Conservation (phyloP, 2,329 filamentous ascomycete genomes). For the Davidsoniella australis region DNA sequence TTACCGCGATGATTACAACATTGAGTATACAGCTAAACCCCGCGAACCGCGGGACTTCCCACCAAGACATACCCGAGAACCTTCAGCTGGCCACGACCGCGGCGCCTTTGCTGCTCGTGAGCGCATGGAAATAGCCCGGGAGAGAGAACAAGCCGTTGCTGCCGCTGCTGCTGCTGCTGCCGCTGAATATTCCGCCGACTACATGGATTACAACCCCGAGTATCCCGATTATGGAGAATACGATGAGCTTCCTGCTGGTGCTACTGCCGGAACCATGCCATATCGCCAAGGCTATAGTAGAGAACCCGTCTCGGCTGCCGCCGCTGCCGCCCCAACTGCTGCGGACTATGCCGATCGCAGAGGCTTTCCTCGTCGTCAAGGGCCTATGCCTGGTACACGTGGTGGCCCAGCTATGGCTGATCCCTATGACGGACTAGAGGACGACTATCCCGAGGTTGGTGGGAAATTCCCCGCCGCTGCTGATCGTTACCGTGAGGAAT, state of each 20-base stretch:
- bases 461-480: not conserved
- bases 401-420: constrained; percentile 1
- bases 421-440: constrained; percentile 6
- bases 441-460: not conserved
- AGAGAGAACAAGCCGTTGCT: constrained; percentile 4
- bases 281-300: constrained; percentile 9
- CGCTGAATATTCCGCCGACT: constrained; percentile 4
- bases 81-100: constrained; percentile 6
- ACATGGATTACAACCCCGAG: constrained; percentile 9
- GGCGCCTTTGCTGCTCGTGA: not conserved
- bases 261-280: constrained; percentile 7
- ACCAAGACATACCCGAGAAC: constrained; percentile 6
- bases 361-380: constrained; percentile 2
- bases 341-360: constrained; percentile 9
- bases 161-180: constrained; percentile 6
- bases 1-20: constrained; percentile 10
- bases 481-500: constrained; percentile 1
- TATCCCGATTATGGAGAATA: constrained; percentile 8
- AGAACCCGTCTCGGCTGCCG: constrained; percentile 5
- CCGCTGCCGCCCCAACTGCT: constrained; percentile 1
- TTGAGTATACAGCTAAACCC: constrained; percentile 7
- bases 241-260: constrained; percentile 9
- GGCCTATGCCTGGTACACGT: not conserved
- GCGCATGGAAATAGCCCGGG: constrained; percentile 1
- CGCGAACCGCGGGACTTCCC: not conserved